These are phyloP conservation scores for Phlebiopsis gigantea DNA, from an alignment of 768 basidiomycete species.

Conservation along the genomic window DNA sequence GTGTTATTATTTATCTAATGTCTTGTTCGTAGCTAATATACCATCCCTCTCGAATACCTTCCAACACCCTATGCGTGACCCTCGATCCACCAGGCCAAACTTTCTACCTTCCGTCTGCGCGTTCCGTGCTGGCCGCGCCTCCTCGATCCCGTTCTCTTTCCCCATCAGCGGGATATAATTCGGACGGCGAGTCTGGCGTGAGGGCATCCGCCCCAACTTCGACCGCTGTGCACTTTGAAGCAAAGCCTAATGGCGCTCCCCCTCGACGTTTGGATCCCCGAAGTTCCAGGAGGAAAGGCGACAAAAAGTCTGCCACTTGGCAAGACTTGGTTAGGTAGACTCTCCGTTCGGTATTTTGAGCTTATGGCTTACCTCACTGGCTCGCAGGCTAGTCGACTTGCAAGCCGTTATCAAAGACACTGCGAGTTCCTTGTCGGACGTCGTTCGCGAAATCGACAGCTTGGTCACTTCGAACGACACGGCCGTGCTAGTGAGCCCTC, in stretches of 20 bases:
- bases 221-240: not conserved
- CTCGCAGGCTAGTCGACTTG: slow-evolving; percentile 34
- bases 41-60: slow-evolving; percentile 48
- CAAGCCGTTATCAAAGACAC: slow-evolving; percentile 38
- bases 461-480: slow-evolving; percentile 21
- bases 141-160: slow-evolving; percentile 42
- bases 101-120: slow-evolving; percentile 49
- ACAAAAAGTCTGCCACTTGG: slow-evolving; percentile 49
- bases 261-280: not conserved
- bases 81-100: slow-evolving; percentile 55
- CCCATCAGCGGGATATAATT: slow-evolving; percentile 59
- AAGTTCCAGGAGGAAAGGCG: slow-evolving; percentile 8
- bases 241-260: not conserved
- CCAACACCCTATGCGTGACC: slow-evolving; percentile 67
- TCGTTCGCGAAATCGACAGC: slow-evolving; percentile 30
- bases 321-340: slow-evolving; percentile 71
- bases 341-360: not conserved
- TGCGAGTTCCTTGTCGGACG: slow-evolving; percentile 26
- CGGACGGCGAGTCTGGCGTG: slow-evolving; percentile 62
- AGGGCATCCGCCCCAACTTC: slow-evolving; percentile 14
- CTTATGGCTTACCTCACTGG: not conserved
- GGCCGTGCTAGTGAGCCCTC: slow-evolving; percentile 19
- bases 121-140: slow-evolving; percentile 22
- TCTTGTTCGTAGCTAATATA: slow-evolving; percentile 28
- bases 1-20: slow-evolving; percentile 11